Evolutionary conservation across 1,284 basidiomycete genomes (phyloP).

Genomic region (Rhodotorula sp.): DNA sequence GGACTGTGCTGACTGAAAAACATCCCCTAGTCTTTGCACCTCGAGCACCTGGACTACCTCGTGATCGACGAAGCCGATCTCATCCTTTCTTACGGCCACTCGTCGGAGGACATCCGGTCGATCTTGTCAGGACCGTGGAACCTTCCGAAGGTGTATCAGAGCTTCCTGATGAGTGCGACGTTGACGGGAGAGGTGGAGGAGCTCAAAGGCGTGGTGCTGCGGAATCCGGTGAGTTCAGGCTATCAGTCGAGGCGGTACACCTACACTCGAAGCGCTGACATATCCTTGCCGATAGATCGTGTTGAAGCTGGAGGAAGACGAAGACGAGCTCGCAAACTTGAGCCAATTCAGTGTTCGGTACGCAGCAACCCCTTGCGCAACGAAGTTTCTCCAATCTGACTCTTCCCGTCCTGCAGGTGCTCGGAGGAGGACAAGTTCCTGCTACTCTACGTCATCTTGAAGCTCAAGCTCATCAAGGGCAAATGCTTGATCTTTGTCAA

Average conservation of each 20-base stretch:
- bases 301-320: slow-evolving; percentile 77
- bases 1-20: not conserved
- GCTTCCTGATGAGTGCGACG: slow-evolving; percentile 96
- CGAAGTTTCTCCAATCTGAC: not conserved
- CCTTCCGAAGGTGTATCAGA: slow-evolving; percentile 86
- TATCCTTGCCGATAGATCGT: slow-evolving; percentile 60
- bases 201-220: slow-evolving; percentile 80
- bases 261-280: not conserved
- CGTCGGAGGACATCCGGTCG: slow-evolving; percentile 78
- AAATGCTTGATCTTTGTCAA: slow-evolving; percentile 98
- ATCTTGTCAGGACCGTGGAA: slow-evolving; percentile 69
- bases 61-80: slow-evolving; percentile 98
- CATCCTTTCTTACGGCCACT: slow-evolving; percentile 92
- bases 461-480: slow-evolving; percentile 88
- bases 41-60: slow-evolving; percentile 71
- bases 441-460: slow-evolving; percentile 88
- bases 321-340: slow-evolving; percentile 73
- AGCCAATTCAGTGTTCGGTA: slow-evolving; percentile 81
- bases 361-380: slow-evolving; percentile 24
- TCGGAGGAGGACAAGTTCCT: slow-evolving; percentile 95
- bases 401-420: slow-evolving; percentile 56
- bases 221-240: slow-evolving; percentile 70
- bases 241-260: too few relatives aligned
- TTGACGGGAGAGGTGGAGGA: slow-evolving; percentile 93
- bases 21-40: slow-evolving; percentile 58